Evolutionary conservation across 83 land plant species (phyloP).

Genomic region (Larix sibirica): DNA sequence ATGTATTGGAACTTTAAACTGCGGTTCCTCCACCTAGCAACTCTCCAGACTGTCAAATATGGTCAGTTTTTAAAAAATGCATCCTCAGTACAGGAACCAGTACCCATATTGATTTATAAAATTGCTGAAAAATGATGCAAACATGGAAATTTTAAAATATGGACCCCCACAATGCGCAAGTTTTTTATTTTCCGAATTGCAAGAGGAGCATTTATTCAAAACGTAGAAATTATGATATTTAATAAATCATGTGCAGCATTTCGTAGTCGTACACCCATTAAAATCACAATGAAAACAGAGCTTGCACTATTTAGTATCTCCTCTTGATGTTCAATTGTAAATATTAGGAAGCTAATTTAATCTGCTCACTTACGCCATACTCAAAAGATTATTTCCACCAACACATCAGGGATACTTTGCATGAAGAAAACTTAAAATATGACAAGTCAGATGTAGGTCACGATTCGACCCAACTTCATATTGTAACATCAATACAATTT

Average conservation of each 20-base stretch:
- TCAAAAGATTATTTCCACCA: background rate
- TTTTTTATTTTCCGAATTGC: background rate
- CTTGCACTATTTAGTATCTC: no score
- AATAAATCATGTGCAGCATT: background rate
- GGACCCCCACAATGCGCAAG: background rate
- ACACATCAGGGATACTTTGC: background rate
- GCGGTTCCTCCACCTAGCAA: no score
- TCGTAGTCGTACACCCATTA: background rate
- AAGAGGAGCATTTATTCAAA: background rate
- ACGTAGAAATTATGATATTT: background rate
- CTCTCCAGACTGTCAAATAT: no score
- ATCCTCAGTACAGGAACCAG: no score
- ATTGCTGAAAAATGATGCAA: background rate
- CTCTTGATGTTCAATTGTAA: background rate
- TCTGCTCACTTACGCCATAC: background rate
- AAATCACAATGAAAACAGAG: no score
- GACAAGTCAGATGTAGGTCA: background rate
- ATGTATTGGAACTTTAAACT: no score
- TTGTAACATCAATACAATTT: background rate
- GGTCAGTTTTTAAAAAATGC: no score
- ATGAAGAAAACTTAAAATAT: background rate
- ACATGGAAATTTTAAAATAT: background rate
- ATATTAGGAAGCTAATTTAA: background rate
- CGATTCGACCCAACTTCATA: background rate
- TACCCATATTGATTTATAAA: background rate